Evolutionary conservation across 108 stramenopile species (phyloP).

Genomic region (Stephanodiscus minutulus): DNA sequence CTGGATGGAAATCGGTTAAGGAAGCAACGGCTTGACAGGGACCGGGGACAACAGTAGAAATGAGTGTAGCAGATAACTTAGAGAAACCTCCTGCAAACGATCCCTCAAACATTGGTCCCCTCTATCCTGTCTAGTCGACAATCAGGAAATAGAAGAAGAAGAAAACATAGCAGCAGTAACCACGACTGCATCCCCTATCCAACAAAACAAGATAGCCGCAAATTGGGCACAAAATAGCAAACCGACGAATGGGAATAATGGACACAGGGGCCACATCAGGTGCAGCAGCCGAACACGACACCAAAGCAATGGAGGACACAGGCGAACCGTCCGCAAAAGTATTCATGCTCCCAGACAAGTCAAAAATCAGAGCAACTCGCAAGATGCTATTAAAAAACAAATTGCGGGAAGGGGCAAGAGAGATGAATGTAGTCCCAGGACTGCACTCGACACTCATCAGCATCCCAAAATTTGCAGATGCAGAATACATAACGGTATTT

Average conservation of each 20-base stretch:
- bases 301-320: not conserved
- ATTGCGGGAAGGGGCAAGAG: not conserved
- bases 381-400: not conserved
- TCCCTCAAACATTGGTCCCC: not conserved
- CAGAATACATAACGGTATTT: not conserved
- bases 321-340: not conserved
- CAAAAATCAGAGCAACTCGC: not conserved
- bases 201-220: not conserved
- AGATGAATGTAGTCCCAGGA: slow-evolving; percentile 5
- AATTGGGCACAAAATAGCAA: not conserved
- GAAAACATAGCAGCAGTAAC: not conserved
- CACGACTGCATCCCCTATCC: not conserved
- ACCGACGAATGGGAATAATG: not conserved
- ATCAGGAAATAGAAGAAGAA: slow-evolving; percentile 1
- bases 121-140: not conserved
- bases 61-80: too few species aligned
- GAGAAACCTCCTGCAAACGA: too few species aligned
- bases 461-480: not conserved
- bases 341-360: not conserved
- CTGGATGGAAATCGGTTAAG: not conserved
- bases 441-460: not conserved
- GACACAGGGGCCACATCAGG: not conserved
- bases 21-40: not conserved
- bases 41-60: slow-evolving; percentile 10
- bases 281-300: not conserved